phyloP scores from a whole-genome alignment of 2,329 filamentous ascomycete species.

The Fusarium graminum region DNA sequence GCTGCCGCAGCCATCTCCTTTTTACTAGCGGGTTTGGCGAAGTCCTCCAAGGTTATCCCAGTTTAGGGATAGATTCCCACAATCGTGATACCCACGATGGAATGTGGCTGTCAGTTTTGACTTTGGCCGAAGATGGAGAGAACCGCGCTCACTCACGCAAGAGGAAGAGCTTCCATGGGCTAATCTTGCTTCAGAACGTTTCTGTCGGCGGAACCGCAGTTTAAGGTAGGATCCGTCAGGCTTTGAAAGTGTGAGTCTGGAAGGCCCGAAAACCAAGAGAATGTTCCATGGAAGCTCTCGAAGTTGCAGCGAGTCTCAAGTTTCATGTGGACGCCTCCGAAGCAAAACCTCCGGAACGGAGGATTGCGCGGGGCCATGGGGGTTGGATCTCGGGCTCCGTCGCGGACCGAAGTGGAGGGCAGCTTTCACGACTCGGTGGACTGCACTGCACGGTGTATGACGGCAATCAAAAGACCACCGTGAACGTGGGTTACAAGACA shows the following conservation, averaged over 20 bases:
- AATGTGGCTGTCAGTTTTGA: conserved; percentile 30
- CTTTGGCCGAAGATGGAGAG: conserved; percentile 8
- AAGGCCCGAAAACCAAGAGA: conserved; percentile 22
- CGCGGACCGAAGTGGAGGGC: conserved; percentile 10
- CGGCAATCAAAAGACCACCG: neutral
- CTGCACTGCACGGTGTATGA: neutral
- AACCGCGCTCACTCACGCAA: conserved; percentile 5
- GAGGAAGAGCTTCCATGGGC: neutral
- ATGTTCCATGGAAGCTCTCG: conserved; percentile 18
- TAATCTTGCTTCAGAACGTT: conserved; percentile 29
- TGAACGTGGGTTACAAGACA: neutral
- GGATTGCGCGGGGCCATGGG: conserved; percentile 1
- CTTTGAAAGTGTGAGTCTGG: conserved; percentile 15
- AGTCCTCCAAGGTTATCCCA: neutral
- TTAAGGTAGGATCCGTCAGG: conserved; percentile 13
- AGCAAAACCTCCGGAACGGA: neutral
- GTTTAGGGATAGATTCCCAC: conserved; percentile 6
- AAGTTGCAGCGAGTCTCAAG: conserved; percentile 1
- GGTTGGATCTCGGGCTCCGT: conserved; percentile 1
- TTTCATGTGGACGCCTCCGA: conserved; percentile 5
- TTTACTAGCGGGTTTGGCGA: neutral
- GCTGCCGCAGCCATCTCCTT: neutral
- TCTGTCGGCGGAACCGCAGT: conserved; percentile 17
- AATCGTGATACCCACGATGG: conserved; percentile 7
- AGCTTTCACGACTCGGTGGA: neutral